A percentile compares a stretch with the other conserved stretches of the same genome.
These are phyloP conservation scores for Penicillium sp. DNA, from an alignment of 2,329 filamentous ascomycete genomes.

Conservation along the genomic window DNA sequence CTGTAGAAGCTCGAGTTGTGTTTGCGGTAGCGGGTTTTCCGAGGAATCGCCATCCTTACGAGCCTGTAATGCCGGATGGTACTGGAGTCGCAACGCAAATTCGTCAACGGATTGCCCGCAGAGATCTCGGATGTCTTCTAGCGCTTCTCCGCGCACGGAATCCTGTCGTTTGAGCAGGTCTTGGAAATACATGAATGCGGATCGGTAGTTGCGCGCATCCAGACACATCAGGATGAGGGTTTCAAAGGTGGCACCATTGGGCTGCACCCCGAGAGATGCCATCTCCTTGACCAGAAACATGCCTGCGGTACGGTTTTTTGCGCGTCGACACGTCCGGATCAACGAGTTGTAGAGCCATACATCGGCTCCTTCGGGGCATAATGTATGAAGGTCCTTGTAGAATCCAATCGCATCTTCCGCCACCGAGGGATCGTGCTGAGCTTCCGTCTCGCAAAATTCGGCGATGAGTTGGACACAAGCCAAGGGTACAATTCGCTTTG, in stretches of 20 bases:
- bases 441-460: slow-evolving; percentile 45
- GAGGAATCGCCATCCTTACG: not conserved
- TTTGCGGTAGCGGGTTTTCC: not conserved
- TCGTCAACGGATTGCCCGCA: slow-evolving; percentile 28
- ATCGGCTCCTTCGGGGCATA: slow-evolving; percentile 44
- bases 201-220: slow-evolving; percentile 31
- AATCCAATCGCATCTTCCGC: slow-evolving; percentile 51
- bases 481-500: slow-evolving; percentile 47
- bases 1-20: no score
- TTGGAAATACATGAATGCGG: slow-evolving; percentile 36
- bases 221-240: slow-evolving; percentile 55
- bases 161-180: slow-evolving; percentile 33
- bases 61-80: slow-evolving; percentile 26
- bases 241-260: slow-evolving; percentile 58
- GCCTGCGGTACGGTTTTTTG: slow-evolving; percentile 48
- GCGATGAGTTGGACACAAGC: slow-evolving; percentile 47
- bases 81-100: slow-evolving; percentile 28
- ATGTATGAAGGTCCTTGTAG: slow-evolving; percentile 56
- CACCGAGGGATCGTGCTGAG: slow-evolving; percentile 27
- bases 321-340: slow-evolving; percentile 46
- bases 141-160: slow-evolving; percentile 21
- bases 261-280: slow-evolving; percentile 49
- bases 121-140: slow-evolving; percentile 25
- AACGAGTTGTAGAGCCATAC: slow-evolving; percentile 55
- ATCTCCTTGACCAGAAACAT: slow-evolving; percentile 61